Evolutionary conservation across 805 yeast genomes (phyloP).

Genomic region (Saccharomyces jurei): DNA sequence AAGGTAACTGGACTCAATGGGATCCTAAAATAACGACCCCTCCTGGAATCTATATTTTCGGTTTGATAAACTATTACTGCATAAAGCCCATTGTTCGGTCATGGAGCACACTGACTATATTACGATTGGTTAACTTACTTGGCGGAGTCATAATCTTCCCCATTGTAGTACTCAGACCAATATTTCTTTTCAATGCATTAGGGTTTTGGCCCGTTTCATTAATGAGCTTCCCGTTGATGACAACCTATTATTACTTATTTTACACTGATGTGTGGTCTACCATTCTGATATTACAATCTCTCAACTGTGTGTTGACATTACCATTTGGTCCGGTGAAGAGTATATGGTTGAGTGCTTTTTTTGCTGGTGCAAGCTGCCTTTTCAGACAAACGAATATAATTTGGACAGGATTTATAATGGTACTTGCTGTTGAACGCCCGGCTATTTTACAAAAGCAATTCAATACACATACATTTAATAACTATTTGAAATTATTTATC

Average conservation of each 20-base stretch:
- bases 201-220: constrained; percentile 39
- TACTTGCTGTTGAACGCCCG: constrained; percentile 45
- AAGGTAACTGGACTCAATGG: constrained; percentile 60
- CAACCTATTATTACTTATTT: constrained; percentile 66
- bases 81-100: constrained; percentile 15
- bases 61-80: constrained; percentile 31
- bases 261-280: constrained; percentile 95
- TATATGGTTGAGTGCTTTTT: constrained; percentile 40
- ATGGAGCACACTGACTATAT: constrained; percentile 29
- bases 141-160: constrained; percentile 58
- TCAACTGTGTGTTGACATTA: constrained; percentile 39
- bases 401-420: constrained; percentile 65
- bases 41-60: constrained; percentile 72
- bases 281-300: constrained; percentile 50
- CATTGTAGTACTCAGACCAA: constrained; percentile 34
- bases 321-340: constrained; percentile 32
- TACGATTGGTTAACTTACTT: constrained; percentile 53
- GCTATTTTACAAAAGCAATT: constrained; percentile 37
- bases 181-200: constrained; percentile 34
- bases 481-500: constrained; percentile 34
- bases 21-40: constrained; percentile 93
- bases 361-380: constrained; percentile 56
- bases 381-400: constrained; percentile 89
- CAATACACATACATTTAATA: constrained; percentile 31
- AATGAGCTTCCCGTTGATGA: constrained; percentile 58